Conservation (phyloP, 139 green algal genomes). For the Dunaliella primolecta region DNA sequence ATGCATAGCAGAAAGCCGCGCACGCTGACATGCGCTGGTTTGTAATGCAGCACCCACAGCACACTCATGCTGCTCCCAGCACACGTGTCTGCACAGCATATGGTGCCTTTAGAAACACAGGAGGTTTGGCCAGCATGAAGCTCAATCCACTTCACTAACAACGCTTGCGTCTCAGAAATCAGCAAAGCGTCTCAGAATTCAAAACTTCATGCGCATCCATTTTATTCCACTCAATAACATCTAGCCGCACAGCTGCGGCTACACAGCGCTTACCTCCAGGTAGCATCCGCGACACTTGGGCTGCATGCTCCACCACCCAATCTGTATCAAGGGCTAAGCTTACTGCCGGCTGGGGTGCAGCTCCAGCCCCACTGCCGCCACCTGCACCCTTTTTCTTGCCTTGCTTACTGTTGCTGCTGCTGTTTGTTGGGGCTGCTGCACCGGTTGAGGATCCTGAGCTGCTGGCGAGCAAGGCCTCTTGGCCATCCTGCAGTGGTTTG, state of each 20-base stretch:
- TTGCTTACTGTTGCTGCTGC: constrained; percentile 4
- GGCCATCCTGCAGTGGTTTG: constrained; percentile 12
- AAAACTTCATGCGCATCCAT: no score
- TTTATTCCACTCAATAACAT: not conserved
- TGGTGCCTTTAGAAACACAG: no score
- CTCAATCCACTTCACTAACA: no score
- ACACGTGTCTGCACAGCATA: no score
- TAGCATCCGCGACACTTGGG: constrained; percentile 52
- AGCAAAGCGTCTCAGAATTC: no score
- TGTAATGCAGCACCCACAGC: no score
- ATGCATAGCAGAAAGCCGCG: no score
- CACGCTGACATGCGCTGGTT: no score
- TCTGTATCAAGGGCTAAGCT: constrained; percentile 46
- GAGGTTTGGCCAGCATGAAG: no score
- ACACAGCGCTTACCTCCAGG: constrained; percentile 44
- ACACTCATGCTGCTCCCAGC: no score
- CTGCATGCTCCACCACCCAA: constrained; percentile 57
- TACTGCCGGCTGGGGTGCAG: not conserved
- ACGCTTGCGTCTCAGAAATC: no score
- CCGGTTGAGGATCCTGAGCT: no score
- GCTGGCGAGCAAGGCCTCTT: not conserved
- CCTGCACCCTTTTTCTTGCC: constrained; percentile 12
- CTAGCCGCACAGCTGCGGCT: not conserved
- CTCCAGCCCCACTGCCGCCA: not conserved
- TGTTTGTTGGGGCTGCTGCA: not conserved